Percentiles rank a stretch among this genome's conserved stretches.
phyloP scores from a whole-genome alignment of 2,329 filamentous ascomycete genomes.

The Sporothrix pallida region DNA sequence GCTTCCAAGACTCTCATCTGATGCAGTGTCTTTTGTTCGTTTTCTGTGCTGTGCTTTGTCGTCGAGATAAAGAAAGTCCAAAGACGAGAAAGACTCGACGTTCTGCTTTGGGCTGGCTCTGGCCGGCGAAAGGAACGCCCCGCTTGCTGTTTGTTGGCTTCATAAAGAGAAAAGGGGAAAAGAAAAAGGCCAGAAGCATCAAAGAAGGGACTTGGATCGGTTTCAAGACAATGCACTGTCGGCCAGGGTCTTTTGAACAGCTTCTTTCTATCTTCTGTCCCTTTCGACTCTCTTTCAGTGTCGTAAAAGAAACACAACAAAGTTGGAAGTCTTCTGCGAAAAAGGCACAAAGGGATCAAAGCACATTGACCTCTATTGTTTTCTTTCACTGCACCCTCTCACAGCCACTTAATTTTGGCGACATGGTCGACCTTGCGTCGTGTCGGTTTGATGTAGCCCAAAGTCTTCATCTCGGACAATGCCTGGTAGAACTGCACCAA shows the following conservation, averaged over 20 bases:
- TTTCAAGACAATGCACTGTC: not conserved
- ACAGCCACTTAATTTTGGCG: constrained; percentile 84
- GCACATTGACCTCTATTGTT: not conserved
- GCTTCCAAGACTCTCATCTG: not conserved
- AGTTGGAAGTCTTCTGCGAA: not conserved
- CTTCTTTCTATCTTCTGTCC: not conserved
- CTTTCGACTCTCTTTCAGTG: not conserved
- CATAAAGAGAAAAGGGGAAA: not conserved
- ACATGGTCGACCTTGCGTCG: constrained; percentile 93
- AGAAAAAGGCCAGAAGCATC: not conserved
- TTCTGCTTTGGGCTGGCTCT: not conserved
- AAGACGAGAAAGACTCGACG: not conserved
- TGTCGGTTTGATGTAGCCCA: constrained; percentile 88
- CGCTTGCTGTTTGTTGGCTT: not conserved
- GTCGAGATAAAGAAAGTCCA: not conserved
- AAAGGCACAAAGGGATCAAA: not conserved
- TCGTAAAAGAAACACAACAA: not conserved
- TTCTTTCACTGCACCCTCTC: not conserved
- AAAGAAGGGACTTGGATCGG: not conserved
- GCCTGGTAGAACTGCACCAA: constrained; percentile 83
- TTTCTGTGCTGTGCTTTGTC: constrained; percentile 12
- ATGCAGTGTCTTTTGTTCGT: constrained; percentile 10
- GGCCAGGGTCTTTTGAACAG: constrained; percentile 9
- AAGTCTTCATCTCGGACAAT: constrained; percentile 79
- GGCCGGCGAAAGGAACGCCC: not conserved